These are phyloP conservation scores for Leccinum barrowsii DNA, from an alignment of 768 basidiomycete genomes.

Conservation along the genomic window DNA sequence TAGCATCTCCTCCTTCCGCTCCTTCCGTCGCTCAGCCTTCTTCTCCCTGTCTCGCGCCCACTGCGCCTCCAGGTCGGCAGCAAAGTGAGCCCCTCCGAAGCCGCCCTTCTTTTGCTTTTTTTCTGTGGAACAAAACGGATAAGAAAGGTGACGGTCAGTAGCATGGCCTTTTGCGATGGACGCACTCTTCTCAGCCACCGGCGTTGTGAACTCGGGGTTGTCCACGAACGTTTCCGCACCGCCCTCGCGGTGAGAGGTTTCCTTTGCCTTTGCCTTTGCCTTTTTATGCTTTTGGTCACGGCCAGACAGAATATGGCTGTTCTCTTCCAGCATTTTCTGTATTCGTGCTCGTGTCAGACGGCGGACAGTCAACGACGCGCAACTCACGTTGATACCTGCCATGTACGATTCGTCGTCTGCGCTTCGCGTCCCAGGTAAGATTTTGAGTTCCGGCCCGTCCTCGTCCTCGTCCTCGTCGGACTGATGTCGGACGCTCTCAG, in stretches of 20 bases:
- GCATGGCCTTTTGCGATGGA: slow-evolving; percentile 7
- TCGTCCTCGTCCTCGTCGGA: slow-evolving; percentile 27
- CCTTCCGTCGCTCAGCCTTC: slow-evolving; percentile 74
- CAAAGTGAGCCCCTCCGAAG: slow-evolving; percentile 31
- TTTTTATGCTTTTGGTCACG: slow-evolving; percentile 49
- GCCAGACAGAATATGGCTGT: slow-evolving; percentile 45
- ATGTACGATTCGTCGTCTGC: slow-evolving; percentile 60
- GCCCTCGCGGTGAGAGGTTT: not conserved
- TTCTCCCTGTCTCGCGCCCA: slow-evolving; percentile 82
- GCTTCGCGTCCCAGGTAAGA: slow-evolving; percentile 35
- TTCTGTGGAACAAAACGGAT: slow-evolving; percentile 6
- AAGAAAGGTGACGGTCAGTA: not conserved
- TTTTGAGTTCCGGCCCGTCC: slow-evolving; percentile 12
- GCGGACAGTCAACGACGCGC: not conserved
- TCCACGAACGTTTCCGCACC: slow-evolving; percentile 25
- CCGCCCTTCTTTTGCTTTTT: slow-evolving; percentile 31
- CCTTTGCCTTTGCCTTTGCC: not conserved
- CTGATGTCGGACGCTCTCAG: slow-evolving; percentile 6
- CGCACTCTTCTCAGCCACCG: slow-evolving; percentile 46
- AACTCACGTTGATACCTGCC: slow-evolving; percentile 49
- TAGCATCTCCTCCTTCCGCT: slow-evolving; percentile 54
- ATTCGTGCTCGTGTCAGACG: slow-evolving; percentile 34
- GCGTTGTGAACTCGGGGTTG: slow-evolving; percentile 20
- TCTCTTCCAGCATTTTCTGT: slow-evolving; percentile 61
- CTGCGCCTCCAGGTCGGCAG: slow-evolving; percentile 55